Evolutionary conservation across 208 protist genomes (phyloP), one percentile per base, ranked within the genome.

Genomic region (Leishmania braziliensis): DNA sequence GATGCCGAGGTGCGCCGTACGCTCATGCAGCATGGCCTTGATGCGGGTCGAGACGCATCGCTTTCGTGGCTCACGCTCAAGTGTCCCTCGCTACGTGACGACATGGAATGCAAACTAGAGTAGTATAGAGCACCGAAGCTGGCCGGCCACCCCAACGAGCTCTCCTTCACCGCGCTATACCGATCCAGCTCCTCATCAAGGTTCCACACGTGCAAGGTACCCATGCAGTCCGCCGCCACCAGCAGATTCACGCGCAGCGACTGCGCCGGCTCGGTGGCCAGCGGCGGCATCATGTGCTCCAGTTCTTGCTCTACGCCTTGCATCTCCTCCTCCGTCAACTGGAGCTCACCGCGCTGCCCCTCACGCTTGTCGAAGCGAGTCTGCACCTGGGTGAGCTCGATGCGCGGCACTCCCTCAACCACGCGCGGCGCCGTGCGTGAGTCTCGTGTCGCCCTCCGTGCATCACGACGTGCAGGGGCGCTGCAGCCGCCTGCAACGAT

Each of bases 181-280:
- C 80, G 79, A 66, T 79, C 82, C 48, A 98, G 85, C 79, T 98
- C 93, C 81, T 96, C 93, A 68, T 95, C 92, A 2, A 98, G 82
- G 77, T 98, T 93, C 93, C 95, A 98, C n/a, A 98, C 48, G 78
- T 96, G 93, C 66, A 98, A 82, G 3, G 85, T 89, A 43, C 95
- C 95, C 48, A 92, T 77, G 60, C 83, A 91, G 77, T 98, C 95
- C 10, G 93, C 89, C 12, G 95, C 93, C 14, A 98, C 76, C 54
- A 98, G 82, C 20, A 98, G 65, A 80, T 98, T 95, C 14, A 98
- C 85, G 9, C 93, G 91, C 62, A 88, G 86, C 29, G 85, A 86
- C 83, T 96, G 93, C 20, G 71, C 23, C 16, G 93, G 91, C 79
- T 98, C 93, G 14, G 58, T 33, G 9, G 89, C 82, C 43, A 96